Evolutionary conservation across 176 grass and related monocot genomes (phyloP), one percentile per base, ranked within the genome.

Genomic region (Paspalum vaginatum): DNA sequence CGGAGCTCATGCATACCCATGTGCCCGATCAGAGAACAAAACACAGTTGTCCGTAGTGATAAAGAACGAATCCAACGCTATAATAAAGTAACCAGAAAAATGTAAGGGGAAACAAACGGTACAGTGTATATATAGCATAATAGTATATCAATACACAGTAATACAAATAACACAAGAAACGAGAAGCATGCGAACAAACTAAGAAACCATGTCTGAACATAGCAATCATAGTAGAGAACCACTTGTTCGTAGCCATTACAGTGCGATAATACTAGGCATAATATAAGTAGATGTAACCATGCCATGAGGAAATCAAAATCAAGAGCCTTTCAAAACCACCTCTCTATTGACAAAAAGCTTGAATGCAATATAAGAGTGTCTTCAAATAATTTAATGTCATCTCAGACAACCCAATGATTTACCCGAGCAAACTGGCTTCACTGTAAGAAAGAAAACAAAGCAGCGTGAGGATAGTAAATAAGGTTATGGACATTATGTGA

Each of bases 291-390:
- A 77, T 70, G 52, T 63, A 48, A 71, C 48, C 59, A 52, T 48
- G 37, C 50, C 67, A 18, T 1, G 59, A 47, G 59, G 80, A 49
- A 72, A 82, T 58, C 73, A 75, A 86, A 89, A 86, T 82, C 83
- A n/a, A 12, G 56, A 85, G 57, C 68, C 65, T 74, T 64, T 43
- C 60, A 24, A 77, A 89, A 89, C 65, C 70, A 26, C 67, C 72
- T 51, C 61, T 86, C 66, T 88, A 71, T 43, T 42, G 83, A 76
- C 65, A 89, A 41, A 41, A 61, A 73, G 76, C 75, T 53, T 69
- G 60, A 81, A 60, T 69, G 81, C 70, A 82, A 47, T 37, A 82
- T 59, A 65, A 43, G 65, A 60, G 68, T 32, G 52, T 43, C 73
- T 82, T 22, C 14, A 51, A 81, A 81, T 59, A 41, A 62, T 86